Percentiles rank a stretch among this genome's conserved stretches.
Evolutionary conservation across 129 eudicot species (phyloP).

Genomic region (Artemisia tridentata): DNA sequence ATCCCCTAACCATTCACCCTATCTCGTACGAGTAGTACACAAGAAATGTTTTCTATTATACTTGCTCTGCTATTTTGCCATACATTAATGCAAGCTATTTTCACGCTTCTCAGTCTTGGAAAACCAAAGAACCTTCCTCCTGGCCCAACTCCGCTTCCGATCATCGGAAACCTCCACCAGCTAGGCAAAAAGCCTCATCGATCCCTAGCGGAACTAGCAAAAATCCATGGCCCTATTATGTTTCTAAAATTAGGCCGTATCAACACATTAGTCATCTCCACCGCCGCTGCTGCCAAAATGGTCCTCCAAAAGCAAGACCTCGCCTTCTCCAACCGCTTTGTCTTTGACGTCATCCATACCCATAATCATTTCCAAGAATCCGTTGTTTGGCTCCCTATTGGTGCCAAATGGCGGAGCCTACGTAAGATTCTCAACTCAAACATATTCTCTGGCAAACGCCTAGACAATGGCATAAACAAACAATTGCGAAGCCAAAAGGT

Average conservation of each 20-base stretch:
- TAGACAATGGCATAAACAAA: conserved; percentile 16
- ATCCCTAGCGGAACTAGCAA: conserved; percentile 29
- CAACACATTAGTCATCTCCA: conserved; percentile 40
- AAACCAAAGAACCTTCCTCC: too few relatives aligned
- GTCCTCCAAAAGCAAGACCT: conserved; percentile 32
- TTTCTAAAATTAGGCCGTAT: conserved; percentile 42
- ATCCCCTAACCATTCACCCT: too few relatives aligned
- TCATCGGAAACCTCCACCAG: conserved; percentile 33
- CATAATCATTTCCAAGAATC: conserved; percentile 20
- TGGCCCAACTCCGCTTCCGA: conserved; percentile 21
- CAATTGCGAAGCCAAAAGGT: conserved; percentile 37
- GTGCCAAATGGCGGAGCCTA: conserved; percentile 43
- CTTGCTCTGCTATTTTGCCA: neutral
- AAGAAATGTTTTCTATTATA: neutral
- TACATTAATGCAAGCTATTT: neutral
- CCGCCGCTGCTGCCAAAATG: conserved; percentile 24
- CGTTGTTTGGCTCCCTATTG: conserved; percentile 46
- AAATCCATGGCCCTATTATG: conserved; percentile 37
- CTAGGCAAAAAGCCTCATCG: conserved; percentile 37
- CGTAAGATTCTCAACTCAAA: conserved; percentile 29
- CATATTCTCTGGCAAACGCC: conserved; percentile 19
- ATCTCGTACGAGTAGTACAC: too few relatives aligned
- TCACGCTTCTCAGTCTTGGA: neutral
- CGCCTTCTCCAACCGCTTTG: conserved; percentile 12
- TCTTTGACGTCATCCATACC: conserved; percentile 11